Conservation (phyloP, 148 eudicot species). For the Tetragonia tetragonoides region DNA sequence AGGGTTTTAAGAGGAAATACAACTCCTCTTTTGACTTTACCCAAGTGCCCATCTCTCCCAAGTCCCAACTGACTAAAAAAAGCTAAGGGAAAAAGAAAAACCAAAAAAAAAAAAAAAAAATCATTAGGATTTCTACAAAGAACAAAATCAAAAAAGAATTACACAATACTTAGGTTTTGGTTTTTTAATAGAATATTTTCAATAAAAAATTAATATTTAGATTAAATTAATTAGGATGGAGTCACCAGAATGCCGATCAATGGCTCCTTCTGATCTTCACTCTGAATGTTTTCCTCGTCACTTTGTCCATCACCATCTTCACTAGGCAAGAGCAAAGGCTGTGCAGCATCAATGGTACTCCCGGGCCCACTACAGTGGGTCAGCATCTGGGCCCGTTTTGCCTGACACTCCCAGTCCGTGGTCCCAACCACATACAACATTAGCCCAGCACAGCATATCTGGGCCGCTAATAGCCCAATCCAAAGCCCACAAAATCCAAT, state of each 20-base stretch:
- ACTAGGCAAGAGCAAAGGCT: constrained; percentile 11
- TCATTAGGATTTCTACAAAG: constrained; percentile 1
- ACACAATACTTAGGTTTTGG: background rate
- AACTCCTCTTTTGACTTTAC: constrained; percentile 15
- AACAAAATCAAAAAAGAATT: constrained; percentile 7
- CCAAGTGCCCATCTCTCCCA: constrained; percentile 24
- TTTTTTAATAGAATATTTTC: constrained; percentile 1
- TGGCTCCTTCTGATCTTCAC: constrained; percentile 31
- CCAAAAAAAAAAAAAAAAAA: constrained; percentile 15
- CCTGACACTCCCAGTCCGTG: constrained; percentile 71
- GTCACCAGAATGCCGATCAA: constrained; percentile 50
- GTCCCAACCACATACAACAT: constrained; percentile 80
- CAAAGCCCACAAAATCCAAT: constrained; percentile 73
- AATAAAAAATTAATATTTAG: constrained; percentile 1
- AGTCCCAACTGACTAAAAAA: constrained; percentile 19
- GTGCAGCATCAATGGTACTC: background rate
- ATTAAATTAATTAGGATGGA: constrained; percentile 30
- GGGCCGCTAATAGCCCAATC: constrained; percentile 69
- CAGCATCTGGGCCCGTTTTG: constrained; percentile 59
- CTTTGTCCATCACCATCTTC: constrained; percentile 11
- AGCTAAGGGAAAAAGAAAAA: constrained; percentile 3
- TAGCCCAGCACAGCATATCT: constrained; percentile 66
- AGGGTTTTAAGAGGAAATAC: too few species aligned
- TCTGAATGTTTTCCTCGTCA: constrained; percentile 15
- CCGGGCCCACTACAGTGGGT: constrained; percentile 36